These are phyloP conservation scores for Panaeolus cyanescens DNA, from an alignment of 768 basidiomycete species.

Conservation along the genomic window DNA sequence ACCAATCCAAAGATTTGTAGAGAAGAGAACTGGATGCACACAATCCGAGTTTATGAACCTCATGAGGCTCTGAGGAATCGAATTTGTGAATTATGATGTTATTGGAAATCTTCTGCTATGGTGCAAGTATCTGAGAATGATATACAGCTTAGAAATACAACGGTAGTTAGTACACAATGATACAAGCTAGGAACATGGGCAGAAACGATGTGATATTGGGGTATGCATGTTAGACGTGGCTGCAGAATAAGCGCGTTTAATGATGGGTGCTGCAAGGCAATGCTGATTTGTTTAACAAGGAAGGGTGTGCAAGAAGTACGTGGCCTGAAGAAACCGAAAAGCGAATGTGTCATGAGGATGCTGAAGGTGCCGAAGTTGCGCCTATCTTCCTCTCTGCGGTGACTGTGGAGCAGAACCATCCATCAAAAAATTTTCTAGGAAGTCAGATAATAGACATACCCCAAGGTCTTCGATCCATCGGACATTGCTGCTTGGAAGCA, in stretches of 20 bases:
- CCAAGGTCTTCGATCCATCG: slow-evolving; percentile 97
- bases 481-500: slow-evolving; percentile 93
- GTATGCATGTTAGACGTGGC: too few relatives aligned
- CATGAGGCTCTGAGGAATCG: too few relatives aligned
- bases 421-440: background rate
- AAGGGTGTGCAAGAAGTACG: background rate
- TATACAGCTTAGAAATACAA: background rate
- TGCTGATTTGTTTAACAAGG: background rate
- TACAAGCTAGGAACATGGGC: background rate
- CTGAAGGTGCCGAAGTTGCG: background rate
- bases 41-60: too few relatives aligned
- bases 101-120: too few relatives aligned
- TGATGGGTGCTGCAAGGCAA: too few relatives aligned
- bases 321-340: background rate
- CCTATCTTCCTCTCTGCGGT: background rate
- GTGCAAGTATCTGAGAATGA: background rate
- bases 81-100: too few relatives aligned
- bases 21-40: too few relatives aligned
- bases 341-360: background rate
- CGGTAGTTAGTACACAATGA: background rate
- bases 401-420: background rate
- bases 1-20: too few relatives aligned
- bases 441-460: slow-evolving; percentile 48
- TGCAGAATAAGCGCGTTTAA: background rate
- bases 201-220: background rate